Evolutionary conservation across 257 asterid genomes (phyloP).

Genomic region (Ocimum tenuiflorum): DNA sequence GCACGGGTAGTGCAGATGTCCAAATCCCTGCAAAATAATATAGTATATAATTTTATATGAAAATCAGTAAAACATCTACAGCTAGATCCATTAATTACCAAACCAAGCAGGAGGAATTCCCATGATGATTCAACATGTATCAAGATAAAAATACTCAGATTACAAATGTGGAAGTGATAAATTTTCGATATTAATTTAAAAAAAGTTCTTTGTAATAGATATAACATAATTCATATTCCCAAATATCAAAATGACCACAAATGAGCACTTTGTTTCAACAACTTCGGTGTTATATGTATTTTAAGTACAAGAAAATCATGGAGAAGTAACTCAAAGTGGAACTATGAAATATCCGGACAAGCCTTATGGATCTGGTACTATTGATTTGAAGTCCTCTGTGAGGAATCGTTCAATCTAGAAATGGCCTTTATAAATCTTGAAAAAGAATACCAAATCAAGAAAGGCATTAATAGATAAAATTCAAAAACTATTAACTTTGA

Average conservation of each 20-base stretch:
- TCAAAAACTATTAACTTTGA: neutral
- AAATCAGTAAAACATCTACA: neutral
- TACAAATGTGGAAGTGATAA: neutral
- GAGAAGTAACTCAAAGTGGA: neutral
- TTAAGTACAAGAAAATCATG: neutral
- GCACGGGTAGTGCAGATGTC: slow-evolving; percentile 47
- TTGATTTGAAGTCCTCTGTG: neutral
- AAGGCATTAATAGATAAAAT: neutral
- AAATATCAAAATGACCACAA: neutral
- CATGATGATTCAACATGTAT: neutral
- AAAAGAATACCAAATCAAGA: slow-evolving; percentile 1
- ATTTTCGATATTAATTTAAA: neutral
- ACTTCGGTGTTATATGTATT: neutral
- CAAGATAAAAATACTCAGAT: neutral
- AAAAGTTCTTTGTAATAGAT: neutral
- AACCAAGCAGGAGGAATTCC: neutral
- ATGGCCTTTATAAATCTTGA: neutral
- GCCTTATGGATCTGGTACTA: neutral
- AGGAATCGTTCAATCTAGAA: neutral
- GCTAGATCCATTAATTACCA: neutral
- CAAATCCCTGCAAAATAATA: slow-evolving; percentile 57
- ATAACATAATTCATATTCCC: neutral
- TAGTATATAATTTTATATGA: neutral
- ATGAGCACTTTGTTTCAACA: neutral
- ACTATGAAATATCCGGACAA: neutral